Evolutionary conservation across 192 early-diverging fungal genomes (phyloP).

Genomic region (Backusella sp.): DNA sequence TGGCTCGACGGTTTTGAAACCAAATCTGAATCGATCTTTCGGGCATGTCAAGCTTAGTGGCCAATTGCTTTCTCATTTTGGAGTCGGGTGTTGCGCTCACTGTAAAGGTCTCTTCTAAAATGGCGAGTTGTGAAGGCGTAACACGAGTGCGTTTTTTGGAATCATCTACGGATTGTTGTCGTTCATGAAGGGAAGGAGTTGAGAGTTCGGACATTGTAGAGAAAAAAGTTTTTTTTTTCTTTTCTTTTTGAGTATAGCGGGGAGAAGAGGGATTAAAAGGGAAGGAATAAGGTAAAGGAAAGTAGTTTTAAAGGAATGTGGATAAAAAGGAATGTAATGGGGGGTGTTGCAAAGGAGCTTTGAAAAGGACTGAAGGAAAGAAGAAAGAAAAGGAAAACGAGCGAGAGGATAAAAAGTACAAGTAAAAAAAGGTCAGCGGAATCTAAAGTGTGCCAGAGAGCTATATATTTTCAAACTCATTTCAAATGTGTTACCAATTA

Average conservation of each 20-base stretch:
- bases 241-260: background rate
- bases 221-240: background rate
- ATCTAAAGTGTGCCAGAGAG: background rate
- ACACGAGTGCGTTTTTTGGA: slow-evolving; percentile 65
- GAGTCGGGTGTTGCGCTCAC: slow-evolving; percentile 63
- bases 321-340: background rate
- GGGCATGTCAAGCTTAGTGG: slow-evolving; percentile 65
- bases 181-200: background rate
- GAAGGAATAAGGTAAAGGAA: background rate
- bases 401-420: background rate
- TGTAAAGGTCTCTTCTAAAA: slow-evolving; percentile 66
- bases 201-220: background rate
- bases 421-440: background rate
- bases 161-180: slow-evolving; percentile 3
- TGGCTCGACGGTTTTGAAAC: slow-evolving; percentile 83
- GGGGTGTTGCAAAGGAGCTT: background rate
- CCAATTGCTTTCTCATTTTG: slow-evolving; percentile 63
- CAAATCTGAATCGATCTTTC: slow-evolving; percentile 78
- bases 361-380: background rate
- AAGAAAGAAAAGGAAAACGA: background rate
- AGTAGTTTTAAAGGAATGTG: background rate
- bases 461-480: background rate
- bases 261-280: background rate
- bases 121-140: slow-evolving; percentile 56
- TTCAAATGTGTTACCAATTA: background rate